Percentiles rank a stretch among this genome's conserved stretches.
Evolutionary conservation across 306 rosid genomes (phyloP).

Genomic region (Mimosa pudica): DNA sequence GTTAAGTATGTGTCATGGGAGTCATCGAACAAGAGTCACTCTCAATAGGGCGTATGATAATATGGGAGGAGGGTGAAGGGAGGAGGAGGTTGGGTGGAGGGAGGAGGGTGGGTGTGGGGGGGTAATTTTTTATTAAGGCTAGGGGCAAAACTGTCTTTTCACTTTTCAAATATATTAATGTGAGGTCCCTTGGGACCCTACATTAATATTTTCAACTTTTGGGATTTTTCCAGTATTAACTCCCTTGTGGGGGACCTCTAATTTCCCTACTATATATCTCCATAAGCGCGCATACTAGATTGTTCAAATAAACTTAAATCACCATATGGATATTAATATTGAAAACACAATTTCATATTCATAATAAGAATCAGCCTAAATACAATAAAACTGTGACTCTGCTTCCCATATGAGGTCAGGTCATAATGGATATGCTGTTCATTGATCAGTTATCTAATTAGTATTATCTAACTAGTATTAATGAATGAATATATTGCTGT

Average conservation of each 20-base stretch:
- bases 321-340: slow-evolving; percentile 21
- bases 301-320: neutral
- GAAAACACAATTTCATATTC: neutral
- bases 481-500: neutral
- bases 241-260: too few relatives aligned
- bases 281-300: neutral
- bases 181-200: too few relatives aligned
- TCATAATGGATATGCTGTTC: slow-evolving; percentile 4
- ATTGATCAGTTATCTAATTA: slow-evolving; percentile 15
- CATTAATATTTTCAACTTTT: too few relatives aligned
- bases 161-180: too few relatives aligned
- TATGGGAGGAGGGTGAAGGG: too few relatives aligned
- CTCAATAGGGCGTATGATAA: neutral
- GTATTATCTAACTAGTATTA: neutral
- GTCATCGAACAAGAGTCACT: neutral
- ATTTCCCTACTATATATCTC: neutral
- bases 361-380: neutral
- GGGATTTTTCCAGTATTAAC: too few relatives aligned
- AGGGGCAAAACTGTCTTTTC: too few relatives aligned
- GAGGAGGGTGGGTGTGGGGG: too few relatives aligned
- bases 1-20: neutral
- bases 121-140: too few relatives aligned
- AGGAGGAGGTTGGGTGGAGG: too few relatives aligned
- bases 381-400: slow-evolving; percentile 26
- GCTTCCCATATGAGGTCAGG: neutral